A percentile compares a stretch with the other conserved stretches of the same genome.
phyloP scores from a whole-genome alignment of 1,139 yeast species.

The Meyerozyma sp. region DNA sequence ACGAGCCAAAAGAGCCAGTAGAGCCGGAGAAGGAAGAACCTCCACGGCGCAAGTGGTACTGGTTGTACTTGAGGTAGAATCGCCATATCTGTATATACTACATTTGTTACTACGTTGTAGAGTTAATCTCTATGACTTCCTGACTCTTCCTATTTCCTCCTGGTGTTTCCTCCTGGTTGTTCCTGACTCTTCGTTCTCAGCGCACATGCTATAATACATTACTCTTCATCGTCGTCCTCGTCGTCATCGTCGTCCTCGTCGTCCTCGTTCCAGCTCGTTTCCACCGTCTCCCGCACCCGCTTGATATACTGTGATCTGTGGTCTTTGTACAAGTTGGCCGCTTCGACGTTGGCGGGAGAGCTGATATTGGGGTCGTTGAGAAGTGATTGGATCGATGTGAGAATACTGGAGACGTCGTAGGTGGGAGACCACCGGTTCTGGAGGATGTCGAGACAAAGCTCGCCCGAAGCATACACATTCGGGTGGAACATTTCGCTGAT shows the following conservation, averaged over 20 bases:
- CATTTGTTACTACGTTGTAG: no score
- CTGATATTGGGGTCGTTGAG: constrained; percentile 94
- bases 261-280: constrained; percentile 74
- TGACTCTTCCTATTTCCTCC: no score
- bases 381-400: constrained; percentile 82
- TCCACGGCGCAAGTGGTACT: constrained; percentile 33
- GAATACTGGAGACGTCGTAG: constrained; percentile 93
- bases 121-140: no score
- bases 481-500: constrained; percentile 97
- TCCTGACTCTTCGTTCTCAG: no score
- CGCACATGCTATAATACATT: background rate
- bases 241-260: constrained; percentile 62
- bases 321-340: constrained; percentile 91
- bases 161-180: no score
- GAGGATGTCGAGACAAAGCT: constrained; percentile 87
- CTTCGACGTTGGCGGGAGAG: constrained; percentile 97
- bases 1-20: constrained; percentile 19
- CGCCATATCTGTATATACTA: background rate
- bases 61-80: constrained; percentile 32
- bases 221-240: constrained; percentile 27
- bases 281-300: constrained; percentile 91
- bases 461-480: constrained; percentile 93
- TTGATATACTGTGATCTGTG: constrained; percentile 90
- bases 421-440: constrained; percentile 99
- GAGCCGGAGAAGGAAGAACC: constrained; percentile 13